Conservation (phyloP, 2,329 filamentous ascomycete genomes). For the Aspergillus brasiliensis region DNA sequence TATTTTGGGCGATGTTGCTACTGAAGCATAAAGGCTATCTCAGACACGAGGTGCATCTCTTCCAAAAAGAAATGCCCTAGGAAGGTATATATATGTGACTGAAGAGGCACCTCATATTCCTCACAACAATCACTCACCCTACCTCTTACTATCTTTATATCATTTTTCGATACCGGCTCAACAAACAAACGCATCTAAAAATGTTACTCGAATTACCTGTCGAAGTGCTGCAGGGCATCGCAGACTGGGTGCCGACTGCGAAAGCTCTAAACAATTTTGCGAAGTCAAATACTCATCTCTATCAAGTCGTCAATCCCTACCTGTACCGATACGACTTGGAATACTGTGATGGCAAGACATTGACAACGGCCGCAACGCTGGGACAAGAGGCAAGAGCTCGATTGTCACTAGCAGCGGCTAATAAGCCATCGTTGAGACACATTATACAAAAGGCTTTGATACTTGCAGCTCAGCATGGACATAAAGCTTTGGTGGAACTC, state of each 20-base stretch:
- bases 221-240: not conserved
- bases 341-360: conserved; percentile 9
- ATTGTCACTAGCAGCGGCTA: conserved; percentile 14
- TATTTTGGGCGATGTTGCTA: too few species aligned
- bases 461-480: not conserved
- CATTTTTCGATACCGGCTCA: too few species aligned
- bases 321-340: conserved; percentile 22
- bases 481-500: not conserved
- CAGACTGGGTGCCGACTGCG: not conserved
- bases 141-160: too few species aligned
- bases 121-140: too few species aligned
- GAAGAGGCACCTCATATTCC: too few species aligned
- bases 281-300: conserved; percentile 13
- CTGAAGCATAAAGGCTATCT: too few species aligned
- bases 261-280: conserved; percentile 21
- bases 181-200: not conserved
- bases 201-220: not conserved
- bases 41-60: too few species aligned
- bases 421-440: too few species aligned
- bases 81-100: too few species aligned
- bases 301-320: conserved; percentile 16
- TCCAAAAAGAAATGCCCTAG: too few species aligned
- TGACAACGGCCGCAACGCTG: conserved; percentile 25
- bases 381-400: conserved; percentile 13
- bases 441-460: too few species aligned